These are phyloP conservation scores for Magnaporthiopsis incrustans DNA, from an alignment of 2,329 filamentous ascomycete species.

Conservation along the genomic window DNA sequence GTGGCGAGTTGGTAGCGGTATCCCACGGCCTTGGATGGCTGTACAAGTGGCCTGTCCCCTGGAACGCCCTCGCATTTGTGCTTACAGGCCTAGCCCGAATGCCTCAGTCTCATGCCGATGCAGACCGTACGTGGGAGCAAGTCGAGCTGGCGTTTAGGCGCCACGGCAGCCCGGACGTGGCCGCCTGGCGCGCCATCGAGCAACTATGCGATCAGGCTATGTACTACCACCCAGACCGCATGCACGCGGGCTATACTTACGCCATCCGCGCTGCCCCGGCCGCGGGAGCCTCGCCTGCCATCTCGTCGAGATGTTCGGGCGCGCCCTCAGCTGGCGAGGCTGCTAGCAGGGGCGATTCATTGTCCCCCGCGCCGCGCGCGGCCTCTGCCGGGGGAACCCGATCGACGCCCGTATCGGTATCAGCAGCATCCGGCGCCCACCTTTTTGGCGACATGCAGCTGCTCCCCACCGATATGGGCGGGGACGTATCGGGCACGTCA, in stretches of 20 bases:
- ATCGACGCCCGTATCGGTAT: neutral
- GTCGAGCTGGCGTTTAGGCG: constrained; percentile 1
- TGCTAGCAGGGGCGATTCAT: neutral
- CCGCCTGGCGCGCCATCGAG: constrained; percentile 4
- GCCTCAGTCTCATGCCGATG: neutral
- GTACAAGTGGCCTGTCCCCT: constrained; percentile 3
- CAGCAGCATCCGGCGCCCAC: neutral
- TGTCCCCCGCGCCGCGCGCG: neutral
- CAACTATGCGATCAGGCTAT: constrained; percentile 4
- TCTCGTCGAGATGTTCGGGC: neutral
- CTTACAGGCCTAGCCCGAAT: constrained; percentile 1
- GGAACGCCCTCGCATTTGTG: constrained; percentile 3
- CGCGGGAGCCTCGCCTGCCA: neutral
- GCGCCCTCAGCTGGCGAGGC: neutral
- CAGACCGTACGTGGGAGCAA: constrained; percentile 2
- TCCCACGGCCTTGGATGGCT: neutral
- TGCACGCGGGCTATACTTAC: neutral
- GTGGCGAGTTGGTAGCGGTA: neutral
- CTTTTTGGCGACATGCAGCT: neutral
- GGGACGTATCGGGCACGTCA: neutral
- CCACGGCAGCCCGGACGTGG: neutral
- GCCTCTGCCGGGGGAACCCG: neutral
- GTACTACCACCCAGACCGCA: constrained; percentile 3
- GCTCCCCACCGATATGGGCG: neutral
- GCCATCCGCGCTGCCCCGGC: neutral